Evolutionary conservation across 495 filamentous ascomycete species (phyloP).

Genomic region (Xylaria castorea): DNA sequence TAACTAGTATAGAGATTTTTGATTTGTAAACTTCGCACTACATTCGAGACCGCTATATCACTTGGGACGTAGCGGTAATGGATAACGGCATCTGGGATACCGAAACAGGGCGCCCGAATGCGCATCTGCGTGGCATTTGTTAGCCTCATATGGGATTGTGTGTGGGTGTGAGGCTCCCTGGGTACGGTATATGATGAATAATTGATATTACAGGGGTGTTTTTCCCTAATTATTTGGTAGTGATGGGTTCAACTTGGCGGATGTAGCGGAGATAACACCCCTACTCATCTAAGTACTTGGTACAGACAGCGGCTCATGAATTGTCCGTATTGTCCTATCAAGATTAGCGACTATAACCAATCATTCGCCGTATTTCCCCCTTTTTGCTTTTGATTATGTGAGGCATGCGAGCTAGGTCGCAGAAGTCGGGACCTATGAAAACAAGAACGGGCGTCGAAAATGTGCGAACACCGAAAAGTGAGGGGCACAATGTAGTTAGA

Average conservation of each 20-base stretch:
- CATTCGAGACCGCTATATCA: background rate
- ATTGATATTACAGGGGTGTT: background rate
- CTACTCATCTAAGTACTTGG: background rate
- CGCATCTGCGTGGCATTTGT: background rate
- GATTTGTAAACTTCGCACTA: background rate
- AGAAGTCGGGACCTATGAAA: background rate
- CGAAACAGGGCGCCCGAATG: background rate
- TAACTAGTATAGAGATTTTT: background rate
- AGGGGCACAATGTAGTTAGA: background rate
- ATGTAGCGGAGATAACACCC: constrained; percentile 4
- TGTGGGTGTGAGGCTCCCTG: background rate
- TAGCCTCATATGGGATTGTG: background rate
- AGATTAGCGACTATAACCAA: background rate
- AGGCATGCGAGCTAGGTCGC: too few relatives aligned
- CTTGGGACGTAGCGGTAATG: background rate
- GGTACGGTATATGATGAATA: background rate
- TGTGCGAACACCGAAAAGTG: constrained; percentile 19
- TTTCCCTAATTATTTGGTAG: background rate
- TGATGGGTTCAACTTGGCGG: background rate
- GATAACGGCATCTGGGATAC: background rate
- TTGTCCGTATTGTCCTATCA: background rate
- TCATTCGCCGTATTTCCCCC: background rate
- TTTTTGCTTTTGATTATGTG: too few relatives aligned
- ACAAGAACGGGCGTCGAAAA: background rate
- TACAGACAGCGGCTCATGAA: background rate